Conservation (phyloP, 352 stramenopile genomes). For the Phytophthora sp. region DNA sequence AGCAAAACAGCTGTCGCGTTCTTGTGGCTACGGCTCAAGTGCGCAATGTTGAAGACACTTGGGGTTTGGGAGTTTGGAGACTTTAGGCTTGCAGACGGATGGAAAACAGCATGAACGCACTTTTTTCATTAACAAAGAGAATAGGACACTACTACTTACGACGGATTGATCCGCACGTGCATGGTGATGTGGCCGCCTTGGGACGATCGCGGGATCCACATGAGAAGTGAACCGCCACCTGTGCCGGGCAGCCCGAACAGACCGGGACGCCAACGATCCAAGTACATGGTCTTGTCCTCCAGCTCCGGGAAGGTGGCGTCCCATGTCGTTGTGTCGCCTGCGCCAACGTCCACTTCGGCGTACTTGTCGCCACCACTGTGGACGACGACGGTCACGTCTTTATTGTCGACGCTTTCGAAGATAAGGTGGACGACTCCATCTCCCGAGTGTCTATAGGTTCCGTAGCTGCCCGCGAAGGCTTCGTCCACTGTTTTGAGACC, state of each 20-base stretch:
- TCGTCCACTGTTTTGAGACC: conserved; percentile 30
- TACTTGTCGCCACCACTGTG: conserved; percentile 30
- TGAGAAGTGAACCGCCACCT: conserved; percentile 27
- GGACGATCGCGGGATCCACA: conserved; percentile 36
- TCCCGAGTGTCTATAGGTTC: conserved; percentile 27
- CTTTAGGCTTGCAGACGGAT: too few species aligned
- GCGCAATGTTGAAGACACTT: conserved; percentile 18
- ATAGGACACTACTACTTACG: conserved; percentile 1
- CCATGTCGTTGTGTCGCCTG: conserved; percentile 30
- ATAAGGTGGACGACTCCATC: conserved; percentile 34
- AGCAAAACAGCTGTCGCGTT: too few species aligned
- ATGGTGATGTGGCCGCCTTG: conserved; percentile 50
- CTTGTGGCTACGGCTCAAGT: too few species aligned
- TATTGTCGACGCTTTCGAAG: conserved; percentile 38
- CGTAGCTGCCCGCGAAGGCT: conserved; percentile 45
- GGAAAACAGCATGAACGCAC: too few species aligned
- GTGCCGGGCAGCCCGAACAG: conserved; percentile 21
- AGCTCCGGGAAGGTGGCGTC: conserved; percentile 31
- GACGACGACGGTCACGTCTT: conserved; percentile 38
- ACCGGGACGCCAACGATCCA: conserved; percentile 47
- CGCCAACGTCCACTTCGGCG: conserved; percentile 21
- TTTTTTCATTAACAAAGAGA: neutral
- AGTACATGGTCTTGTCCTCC: conserved; percentile 44
- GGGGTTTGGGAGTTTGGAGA: too few species aligned
- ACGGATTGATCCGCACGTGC: conserved; percentile 48